phyloP scores from a whole-genome alignment of 2,329 filamentous ascomycete genomes.

The Penicillium freii region DNA sequence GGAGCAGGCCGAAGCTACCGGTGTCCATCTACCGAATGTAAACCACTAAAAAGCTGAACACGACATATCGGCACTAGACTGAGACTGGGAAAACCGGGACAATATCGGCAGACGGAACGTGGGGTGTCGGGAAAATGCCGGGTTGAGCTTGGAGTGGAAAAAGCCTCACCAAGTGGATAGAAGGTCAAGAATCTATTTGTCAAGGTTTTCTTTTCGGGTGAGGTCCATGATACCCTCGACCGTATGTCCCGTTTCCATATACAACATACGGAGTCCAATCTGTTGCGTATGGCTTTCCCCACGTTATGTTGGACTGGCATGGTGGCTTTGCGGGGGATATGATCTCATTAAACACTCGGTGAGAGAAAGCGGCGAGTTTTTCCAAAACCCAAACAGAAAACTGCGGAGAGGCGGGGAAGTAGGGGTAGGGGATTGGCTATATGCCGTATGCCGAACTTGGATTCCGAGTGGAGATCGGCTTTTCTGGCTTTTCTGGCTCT shows the following conservation, averaged over 20 bases:
- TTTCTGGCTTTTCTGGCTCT: too few relatives aligned
- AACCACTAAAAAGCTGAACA: not conserved
- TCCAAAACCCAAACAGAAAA: not conserved
- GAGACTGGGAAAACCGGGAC: not conserved
- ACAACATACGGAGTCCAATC: not conserved
- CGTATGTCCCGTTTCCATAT: not conserved
- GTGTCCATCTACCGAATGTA: constrained; percentile 1
- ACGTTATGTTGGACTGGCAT: not conserved
- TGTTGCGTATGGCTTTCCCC: not conserved
- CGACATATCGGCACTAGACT: not conserved
- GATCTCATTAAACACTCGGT: constrained; percentile 1
- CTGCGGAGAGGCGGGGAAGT: constrained; percentile 8
- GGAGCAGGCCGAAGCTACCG: constrained; percentile 9
- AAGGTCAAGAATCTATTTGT: constrained; percentile 1
- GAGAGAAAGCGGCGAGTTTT: constrained; percentile 1
- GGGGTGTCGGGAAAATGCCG: not conserved
- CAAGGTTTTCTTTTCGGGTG: not conserved
- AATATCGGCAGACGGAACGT: constrained; percentile 3
- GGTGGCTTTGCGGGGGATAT: constrained; percentile 1
- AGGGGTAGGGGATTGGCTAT: not conserved
- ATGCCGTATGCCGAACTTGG: not conserved
- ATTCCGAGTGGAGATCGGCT: not conserved
- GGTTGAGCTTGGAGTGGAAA: not conserved
- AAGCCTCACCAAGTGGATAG: not conserved
- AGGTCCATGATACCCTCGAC: not conserved